Conservation (phyloP, 306 rosid genomes). For the Potentilla sterilis region DNA sequence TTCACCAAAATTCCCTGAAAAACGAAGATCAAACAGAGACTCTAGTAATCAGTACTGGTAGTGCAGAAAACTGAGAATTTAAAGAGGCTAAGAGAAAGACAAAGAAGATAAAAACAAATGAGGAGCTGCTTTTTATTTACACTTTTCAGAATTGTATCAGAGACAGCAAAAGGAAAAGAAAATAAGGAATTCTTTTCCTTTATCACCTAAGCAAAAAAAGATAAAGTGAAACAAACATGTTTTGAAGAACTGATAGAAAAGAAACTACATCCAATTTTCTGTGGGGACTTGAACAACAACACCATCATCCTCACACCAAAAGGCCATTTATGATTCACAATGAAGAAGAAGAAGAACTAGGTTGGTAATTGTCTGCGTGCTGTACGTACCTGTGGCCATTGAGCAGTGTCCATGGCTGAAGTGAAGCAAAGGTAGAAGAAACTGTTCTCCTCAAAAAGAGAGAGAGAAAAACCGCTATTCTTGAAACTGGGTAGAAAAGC, state of each 20-base stretch:
- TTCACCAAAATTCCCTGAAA: constrained; percentile 68
- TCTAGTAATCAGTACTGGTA: background rate
- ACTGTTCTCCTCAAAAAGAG: constrained; percentile 13
- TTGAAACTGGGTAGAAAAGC: constrained; percentile 35
- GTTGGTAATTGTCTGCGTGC: background rate
- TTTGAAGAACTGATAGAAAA: constrained; percentile 33
- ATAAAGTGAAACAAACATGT: constrained; percentile 36
- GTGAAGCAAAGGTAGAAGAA: constrained; percentile 17
- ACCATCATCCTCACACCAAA: constrained; percentile 17
- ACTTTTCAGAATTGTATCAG: constrained; percentile 20
- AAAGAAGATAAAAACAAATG: constrained; percentile 30
- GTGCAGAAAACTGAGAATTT: constrained; percentile 3
- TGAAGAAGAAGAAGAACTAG: background rate
- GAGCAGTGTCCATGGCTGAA: constrained; percentile 75
- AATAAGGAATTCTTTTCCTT: constrained; percentile 23
- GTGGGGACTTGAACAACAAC: constrained; percentile 29
- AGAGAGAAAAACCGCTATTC: constrained; percentile 25
- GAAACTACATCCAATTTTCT: constrained; percentile 33
- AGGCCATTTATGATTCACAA: background rate
- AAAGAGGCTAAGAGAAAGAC: constrained; percentile 18
- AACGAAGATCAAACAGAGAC: constrained; percentile 13
- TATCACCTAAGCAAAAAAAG: constrained; percentile 36
- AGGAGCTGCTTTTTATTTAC: constrained; percentile 21
- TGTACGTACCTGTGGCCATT: constrained; percentile 82
- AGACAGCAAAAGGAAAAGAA: constrained; percentile 12